Base-by-base conservation (phyloP, 2,329 filamentous ascomycete genomes). In the Fusarium sp. region DNA sequence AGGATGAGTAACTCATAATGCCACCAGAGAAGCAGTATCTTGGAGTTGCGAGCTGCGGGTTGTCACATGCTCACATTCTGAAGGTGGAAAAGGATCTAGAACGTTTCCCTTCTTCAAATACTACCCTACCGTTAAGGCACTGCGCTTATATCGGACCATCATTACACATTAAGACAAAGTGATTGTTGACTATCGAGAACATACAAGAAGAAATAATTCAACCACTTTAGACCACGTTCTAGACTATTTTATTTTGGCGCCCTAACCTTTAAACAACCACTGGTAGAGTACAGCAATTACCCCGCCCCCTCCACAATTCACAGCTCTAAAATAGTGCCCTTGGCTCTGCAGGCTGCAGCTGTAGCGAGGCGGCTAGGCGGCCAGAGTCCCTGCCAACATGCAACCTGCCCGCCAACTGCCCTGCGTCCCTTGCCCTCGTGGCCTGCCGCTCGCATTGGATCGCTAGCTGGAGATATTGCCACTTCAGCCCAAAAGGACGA, bases 381-480 rank as follows among this genome's bases (percentile, higher is more conserved):
- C 32, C 50, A 47, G 20, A 50, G 47, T 53, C 67, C 67, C 62
- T 53, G 55, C 58, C 67, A 41, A 40, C 47, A 16, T 50, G 47
- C 16, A 51, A 27, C 47, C 16, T 37, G 47, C 16, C 47, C 30
- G 28, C 48, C 30, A 70, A 68, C 63, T 53, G 43, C 58, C 58
- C 63, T 71, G 55, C 63, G 47, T 50, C 46, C 46, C 58, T 71
- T 59, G 63, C 67, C 67, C 67, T 71, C 67, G 67, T 71, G 67
- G 67, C 42, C 67, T 50, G 48, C 63, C 34, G 54, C 66, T 42
- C 34, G 45, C 32, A 47, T 64, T 53, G 53, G 34, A 45, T 47
- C 43, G 30, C 54, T 56, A 49, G 30, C 25, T 49, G 20, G 20
- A 34, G 30, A 57, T 61, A 61, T 71, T 63, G 68, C 68, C 68